Percentiles rank a stretch among this genome's conserved stretches.
Evolutionary conservation across 208 protist species (phyloP).

Genomic region (Acanthamoeba castellanii): DNA sequence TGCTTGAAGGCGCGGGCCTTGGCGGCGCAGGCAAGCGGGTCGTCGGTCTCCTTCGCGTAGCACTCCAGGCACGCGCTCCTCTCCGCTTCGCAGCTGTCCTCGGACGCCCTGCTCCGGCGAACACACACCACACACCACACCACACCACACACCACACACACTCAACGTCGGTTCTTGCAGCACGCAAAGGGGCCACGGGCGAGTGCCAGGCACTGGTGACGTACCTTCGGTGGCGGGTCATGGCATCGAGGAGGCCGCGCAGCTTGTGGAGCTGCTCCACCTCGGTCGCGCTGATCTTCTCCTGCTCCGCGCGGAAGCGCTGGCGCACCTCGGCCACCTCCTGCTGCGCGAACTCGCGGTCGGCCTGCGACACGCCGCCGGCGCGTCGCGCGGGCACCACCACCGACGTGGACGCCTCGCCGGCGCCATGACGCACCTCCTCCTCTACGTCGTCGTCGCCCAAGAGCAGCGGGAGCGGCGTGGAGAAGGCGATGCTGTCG

Average conservation of each 20-base stretch:
- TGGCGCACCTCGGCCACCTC: not conserved
- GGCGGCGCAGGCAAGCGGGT: not conserved
- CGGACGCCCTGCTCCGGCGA: not conserved
- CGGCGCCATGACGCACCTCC: not conserved
- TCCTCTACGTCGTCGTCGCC: not conserved
- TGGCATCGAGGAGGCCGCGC: not conserved
- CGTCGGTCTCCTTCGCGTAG: not conserved
- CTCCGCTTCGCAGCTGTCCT: slow-evolving; percentile 27
- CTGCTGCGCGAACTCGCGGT: not conserved
- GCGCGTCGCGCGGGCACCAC: too few relatives aligned
- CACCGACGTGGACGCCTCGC: not conserved
- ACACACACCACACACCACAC: not conserved
- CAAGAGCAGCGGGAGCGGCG: not conserved
- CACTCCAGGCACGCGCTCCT: slow-evolving; percentile 29
- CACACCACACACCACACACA: too few relatives aligned
- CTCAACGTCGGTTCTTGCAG: too few relatives aligned
- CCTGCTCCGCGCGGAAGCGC: slow-evolving; percentile 1
- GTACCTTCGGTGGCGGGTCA: slow-evolving; percentile 7
- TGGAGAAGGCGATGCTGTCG: not conserved
- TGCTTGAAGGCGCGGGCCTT: slow-evolving; percentile 1
- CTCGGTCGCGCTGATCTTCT: not conserved
- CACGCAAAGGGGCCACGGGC: not conserved
- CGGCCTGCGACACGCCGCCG: not conserved
- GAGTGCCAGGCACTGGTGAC: not conserved
- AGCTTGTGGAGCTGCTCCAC: slow-evolving; percentile 25